Evolutionary conservation across 306 rosid genomes (phyloP).

Genomic region (Calophaca sinica): DNA sequence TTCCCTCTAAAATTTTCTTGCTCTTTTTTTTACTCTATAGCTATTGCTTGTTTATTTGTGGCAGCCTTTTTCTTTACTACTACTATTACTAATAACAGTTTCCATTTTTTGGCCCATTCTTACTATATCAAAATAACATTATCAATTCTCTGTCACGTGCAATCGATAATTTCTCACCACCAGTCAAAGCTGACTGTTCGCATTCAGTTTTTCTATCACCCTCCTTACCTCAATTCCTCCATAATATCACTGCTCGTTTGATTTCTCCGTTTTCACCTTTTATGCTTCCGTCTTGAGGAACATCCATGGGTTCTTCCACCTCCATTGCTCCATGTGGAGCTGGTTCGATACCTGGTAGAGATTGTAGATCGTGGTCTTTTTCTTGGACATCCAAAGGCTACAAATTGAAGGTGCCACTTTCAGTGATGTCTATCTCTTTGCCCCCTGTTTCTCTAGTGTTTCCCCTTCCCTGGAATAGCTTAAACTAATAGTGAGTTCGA

Average conservation of each 20-base stretch:
- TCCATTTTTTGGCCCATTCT: background rate
- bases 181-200: slow-evolving; percentile 7
- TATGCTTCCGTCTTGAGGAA: background rate
- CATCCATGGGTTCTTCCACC: slow-evolving; percentile 1
- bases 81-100: too few relatives aligned
- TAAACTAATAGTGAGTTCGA: background rate
- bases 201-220: slow-evolving; percentile 1
- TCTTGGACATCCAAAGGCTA: slow-evolving; percentile 30
- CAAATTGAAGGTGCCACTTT: background rate
- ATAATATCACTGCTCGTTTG: background rate
- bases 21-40: background rate
- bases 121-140: background rate
- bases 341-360: slow-evolving; percentile 24
- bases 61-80: too few relatives aligned
- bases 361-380: background rate
- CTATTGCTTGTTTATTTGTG: background rate
- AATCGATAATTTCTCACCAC: background rate
- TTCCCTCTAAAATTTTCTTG: background rate
- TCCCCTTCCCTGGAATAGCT: background rate
- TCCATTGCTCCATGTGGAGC: background rate
- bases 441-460: slow-evolving; percentile 13
- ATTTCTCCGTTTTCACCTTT: background rate
- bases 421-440: background rate
- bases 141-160: background rate
- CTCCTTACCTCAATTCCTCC: background rate